Base-by-base conservation (phyloP, 306 rosid genomes). In the Lithocarpus polystachyus region DNA sequence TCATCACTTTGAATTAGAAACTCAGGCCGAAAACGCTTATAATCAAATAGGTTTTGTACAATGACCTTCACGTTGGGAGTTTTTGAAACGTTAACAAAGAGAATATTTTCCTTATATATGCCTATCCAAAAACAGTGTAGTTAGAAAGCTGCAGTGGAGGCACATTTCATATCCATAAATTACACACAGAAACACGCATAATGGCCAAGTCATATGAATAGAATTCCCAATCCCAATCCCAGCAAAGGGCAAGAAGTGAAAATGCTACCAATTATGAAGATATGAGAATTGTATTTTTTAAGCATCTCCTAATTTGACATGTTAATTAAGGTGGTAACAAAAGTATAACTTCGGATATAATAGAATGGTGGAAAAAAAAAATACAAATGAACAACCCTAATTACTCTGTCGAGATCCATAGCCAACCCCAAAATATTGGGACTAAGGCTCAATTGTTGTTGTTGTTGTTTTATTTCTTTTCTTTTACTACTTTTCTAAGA, bases 21-120 rank as follows among this genome's bases (percentile, higher is more conserved):
- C 45, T 74, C 79, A 5, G 87, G 84, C 56, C 19, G 31, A 55
- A 12, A 23, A 54, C 72, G 72, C 53, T 68, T 79, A 53, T 79
- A 87, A 73, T 81, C 77, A 82, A 54, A 82, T 37, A 93, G 78
- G 28, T 80, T 83, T 56, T 78, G 77, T 45, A 82, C 82, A 60
- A 89, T 86, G 64, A 29, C 68, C 9, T 53, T 81, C 83, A 89
- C 28, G 70, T 84, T 82, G 52, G 88, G 90, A 20, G 43, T 68
- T 74, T 83, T 76, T 17, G 76, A 81, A 74, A 89, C 78, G 4
- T 68, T 35, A 52, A 88, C 12, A 24, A 85, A 92, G 75, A 92
- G 74, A 71, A 90, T 88, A 22, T 86, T 89, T 10, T 72, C 79
- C 68, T 72, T 71, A 86, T 86, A 89, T 82, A 55, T 83, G 67